phyloP scores from a whole-genome alignment of 2,329 filamentous ascomycete genomes.

The Beauveria caledonica region DNA sequence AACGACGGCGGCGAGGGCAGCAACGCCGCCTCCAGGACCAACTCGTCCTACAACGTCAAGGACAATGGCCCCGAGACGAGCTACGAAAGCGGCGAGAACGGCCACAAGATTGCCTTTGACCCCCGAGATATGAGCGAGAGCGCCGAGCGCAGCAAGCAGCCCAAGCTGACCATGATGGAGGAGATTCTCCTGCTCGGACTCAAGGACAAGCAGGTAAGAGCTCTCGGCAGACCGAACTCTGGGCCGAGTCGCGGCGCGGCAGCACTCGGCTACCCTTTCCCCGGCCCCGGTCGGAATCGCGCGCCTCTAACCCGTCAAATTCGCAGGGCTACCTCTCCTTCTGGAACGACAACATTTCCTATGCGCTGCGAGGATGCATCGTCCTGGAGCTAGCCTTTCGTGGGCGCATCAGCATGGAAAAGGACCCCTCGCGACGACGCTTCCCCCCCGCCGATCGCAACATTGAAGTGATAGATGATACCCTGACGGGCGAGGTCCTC shows the following conservation, averaged over 20 bases:
- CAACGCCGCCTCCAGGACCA: constrained; percentile 48
- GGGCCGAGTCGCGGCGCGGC: too few relatives aligned
- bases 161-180: constrained; percentile 97
- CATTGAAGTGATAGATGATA: constrained; percentile 96
- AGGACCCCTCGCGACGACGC: constrained; percentile 82
- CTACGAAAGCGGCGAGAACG: constrained; percentile 88
- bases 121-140: constrained; percentile 96
- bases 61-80: constrained; percentile 63
- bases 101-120: constrained; percentile 97
- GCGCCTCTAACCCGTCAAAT: not conserved
- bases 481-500: constrained; percentile 90
- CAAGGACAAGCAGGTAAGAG: constrained; percentile 91
- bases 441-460: constrained; percentile 88
- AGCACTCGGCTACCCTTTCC: not conserved
- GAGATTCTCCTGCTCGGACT: constrained; percentile 90
- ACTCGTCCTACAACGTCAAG: constrained; percentile 44
- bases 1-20: constrained; percentile 49
- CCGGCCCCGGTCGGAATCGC: not conserved
- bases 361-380: constrained; percentile 93
- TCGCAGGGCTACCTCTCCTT: constrained; percentile 90
- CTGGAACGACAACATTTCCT: constrained; percentile 99
- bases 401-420: constrained; percentile 96
- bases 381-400: constrained; percentile 95
- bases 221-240: too few relatives aligned
- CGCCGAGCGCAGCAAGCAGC: constrained; percentile 92